Conservation (phyloP, 345 rosid species). For the Syzygium grande region DNA sequence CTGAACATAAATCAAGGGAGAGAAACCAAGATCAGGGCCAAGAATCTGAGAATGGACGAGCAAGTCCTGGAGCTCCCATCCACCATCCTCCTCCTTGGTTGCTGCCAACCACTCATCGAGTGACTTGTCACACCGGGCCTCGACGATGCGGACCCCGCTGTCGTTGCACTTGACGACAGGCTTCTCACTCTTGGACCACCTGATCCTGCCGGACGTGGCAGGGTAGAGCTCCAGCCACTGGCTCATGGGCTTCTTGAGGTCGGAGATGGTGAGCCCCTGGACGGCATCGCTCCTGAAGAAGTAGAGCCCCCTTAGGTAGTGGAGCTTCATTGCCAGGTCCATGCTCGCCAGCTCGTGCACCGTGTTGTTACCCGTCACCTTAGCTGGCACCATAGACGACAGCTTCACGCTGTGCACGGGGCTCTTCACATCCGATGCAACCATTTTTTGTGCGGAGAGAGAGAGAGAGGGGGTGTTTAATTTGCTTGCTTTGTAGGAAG, state of each 20-base stretch:
- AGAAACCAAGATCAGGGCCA: constrained; percentile 71
- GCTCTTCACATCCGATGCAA: not conserved
- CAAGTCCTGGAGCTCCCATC: constrained; percentile 14
- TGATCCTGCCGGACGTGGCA: constrained; percentile 45
- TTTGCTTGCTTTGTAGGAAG: not conserved
- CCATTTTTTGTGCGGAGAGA: not conserved
- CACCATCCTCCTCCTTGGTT: not conserved
- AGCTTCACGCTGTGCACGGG: constrained; percentile 24
- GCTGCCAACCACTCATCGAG: constrained; percentile 45
- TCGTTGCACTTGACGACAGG: constrained; percentile 76
- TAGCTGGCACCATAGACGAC: constrained; percentile 60
- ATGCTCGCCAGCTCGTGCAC: constrained; percentile 30
- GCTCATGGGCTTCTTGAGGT: constrained; percentile 43
- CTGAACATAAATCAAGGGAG: constrained; percentile 68
- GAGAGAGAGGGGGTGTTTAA: not conserved
- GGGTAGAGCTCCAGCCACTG: constrained; percentile 23
- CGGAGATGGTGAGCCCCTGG: constrained; percentile 19
- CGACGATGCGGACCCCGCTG: constrained; percentile 56
- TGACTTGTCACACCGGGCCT: constrained; percentile 35
- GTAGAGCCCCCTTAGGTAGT: constrained; percentile 58
- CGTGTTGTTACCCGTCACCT: constrained; percentile 27
- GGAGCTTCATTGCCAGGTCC: constrained; percentile 77
- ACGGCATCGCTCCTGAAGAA: constrained; percentile 31
- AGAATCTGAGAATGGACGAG: constrained; percentile 33
- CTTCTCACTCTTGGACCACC: constrained; percentile 22